Conservation (phyloP, 768 basidiomycete genomes). For the Scleroderma citrinum region DNA sequence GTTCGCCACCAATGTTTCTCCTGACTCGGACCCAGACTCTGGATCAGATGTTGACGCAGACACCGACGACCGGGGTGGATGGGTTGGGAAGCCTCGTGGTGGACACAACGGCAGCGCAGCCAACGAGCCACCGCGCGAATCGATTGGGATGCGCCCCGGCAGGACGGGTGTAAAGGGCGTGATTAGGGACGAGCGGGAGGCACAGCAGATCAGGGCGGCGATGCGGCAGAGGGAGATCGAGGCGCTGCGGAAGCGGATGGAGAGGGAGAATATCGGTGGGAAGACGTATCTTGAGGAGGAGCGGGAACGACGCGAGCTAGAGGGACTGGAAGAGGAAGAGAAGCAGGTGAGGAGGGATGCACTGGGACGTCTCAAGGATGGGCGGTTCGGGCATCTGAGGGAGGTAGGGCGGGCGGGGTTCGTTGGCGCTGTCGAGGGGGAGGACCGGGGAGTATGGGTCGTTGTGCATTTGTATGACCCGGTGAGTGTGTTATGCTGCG, state of each 20-base stretch:
- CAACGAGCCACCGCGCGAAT: constrained; percentile 35
- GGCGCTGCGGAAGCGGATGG: constrained; percentile 51
- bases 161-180: constrained; percentile 88
- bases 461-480: constrained; percentile 83
- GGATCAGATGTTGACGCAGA: constrained; percentile 4
- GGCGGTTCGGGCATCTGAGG: constrained; percentile 69
- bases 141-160: constrained; percentile 82
- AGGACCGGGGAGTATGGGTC: constrained; percentile 67
- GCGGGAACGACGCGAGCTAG: constrained; percentile 43
- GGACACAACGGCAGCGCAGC: neutral
- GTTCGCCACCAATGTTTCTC: constrained; percentile 17
- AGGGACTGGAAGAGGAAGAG: constrained; percentile 37
- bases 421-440: constrained; percentile 67
- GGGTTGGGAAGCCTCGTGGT: constrained; percentile 25
- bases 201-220: constrained; percentile 47
- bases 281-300: constrained; percentile 79
- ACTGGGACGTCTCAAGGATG: constrained; percentile 45
- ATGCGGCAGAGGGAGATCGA: constrained; percentile 48
- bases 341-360: constrained; percentile 32
- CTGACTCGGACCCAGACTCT: constrained; percentile 46
- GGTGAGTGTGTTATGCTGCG: constrained; percentile 37
- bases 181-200: constrained; percentile 75
- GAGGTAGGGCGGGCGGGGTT: constrained; percentile 76
- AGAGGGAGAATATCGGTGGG: constrained; percentile 57
- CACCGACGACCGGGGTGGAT: constrained; percentile 36